These are phyloP conservation scores for Toxicodendron radicans DNA, from an alignment of 345 rosid species.

Conservation along the genomic window DNA sequence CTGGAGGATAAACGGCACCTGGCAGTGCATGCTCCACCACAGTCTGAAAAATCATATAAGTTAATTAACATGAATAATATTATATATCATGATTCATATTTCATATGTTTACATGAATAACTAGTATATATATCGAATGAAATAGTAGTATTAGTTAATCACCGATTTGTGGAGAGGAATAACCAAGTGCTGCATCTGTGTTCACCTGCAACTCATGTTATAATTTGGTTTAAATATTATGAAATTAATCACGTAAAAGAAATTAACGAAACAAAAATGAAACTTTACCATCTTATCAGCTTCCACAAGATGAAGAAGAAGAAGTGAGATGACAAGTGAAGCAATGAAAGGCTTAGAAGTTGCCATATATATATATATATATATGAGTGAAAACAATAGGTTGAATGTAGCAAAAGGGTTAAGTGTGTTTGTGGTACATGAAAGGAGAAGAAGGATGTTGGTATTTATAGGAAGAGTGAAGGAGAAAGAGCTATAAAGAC, in stretches of 20 bases:
- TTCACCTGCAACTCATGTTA: conserved; percentile 13
- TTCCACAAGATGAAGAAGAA: conserved; percentile 41
- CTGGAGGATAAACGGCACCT: conserved; percentile 67
- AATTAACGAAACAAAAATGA: not conserved
- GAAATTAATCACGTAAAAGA: not conserved
- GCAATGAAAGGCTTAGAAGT: conserved; percentile 41
- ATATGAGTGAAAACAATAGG: too few relatives aligned
- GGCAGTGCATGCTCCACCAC: conserved; percentile 52
- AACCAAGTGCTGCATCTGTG: not conserved
- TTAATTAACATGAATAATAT: too few relatives aligned
- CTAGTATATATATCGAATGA: too few relatives aligned
- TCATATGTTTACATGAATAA: too few relatives aligned
- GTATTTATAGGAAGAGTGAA: conserved; percentile 22
- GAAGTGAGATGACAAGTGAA: conserved; percentile 52
- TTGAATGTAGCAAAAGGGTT: too few relatives aligned
- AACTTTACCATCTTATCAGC: conserved; percentile 37
- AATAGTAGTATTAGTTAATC: conserved; percentile 1
- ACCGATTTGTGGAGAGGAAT: conserved; percentile 15
- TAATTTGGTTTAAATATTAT: not conserved
- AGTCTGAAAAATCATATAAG: conserved; percentile 42
- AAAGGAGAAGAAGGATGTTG: not conserved
- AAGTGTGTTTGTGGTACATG: not conserved
- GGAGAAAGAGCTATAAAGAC: not conserved
- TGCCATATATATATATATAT: conserved; percentile 51
- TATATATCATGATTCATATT: too few relatives aligned